Evolutionary conservation across 2,329 filamentous ascomycete genomes (phyloP).

Genomic region (Cladophialophora bantiana): DNA sequence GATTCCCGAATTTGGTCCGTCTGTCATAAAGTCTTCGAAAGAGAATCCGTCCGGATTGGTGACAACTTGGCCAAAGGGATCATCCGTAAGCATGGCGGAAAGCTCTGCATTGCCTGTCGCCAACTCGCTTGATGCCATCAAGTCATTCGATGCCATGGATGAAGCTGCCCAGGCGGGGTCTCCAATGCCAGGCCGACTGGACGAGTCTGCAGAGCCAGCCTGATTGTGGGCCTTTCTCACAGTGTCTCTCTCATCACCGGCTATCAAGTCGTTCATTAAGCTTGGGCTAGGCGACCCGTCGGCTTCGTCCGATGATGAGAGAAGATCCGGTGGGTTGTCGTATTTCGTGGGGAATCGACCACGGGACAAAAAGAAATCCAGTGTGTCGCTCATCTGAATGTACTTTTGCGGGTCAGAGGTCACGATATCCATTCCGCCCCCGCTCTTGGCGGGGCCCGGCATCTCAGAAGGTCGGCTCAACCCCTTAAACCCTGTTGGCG

Average conservation of each 20-base stretch:
- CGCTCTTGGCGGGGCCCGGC: background rate
- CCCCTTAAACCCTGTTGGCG: background rate
- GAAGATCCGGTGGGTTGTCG: background rate
- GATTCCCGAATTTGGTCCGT: slow-evolving; percentile 9
- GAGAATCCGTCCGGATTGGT: background rate
- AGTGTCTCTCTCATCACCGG: background rate
- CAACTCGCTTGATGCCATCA: background rate
- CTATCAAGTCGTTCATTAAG: background rate
- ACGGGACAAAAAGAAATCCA: slow-evolving; percentile 19
- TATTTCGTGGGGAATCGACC: slow-evolving; percentile 5
- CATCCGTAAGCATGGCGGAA: background rate
- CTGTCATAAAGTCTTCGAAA: slow-evolving; percentile 17
- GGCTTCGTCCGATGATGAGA: background rate
- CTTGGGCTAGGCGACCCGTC: background rate
- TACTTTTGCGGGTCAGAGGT: slow-evolving; percentile 12
- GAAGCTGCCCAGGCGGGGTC: background rate
- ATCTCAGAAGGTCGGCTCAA: background rate
- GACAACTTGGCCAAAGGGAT: background rate
- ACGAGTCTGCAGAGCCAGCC: background rate
- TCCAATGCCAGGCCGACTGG: background rate
- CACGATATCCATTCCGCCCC: slow-evolving; percentile 3
- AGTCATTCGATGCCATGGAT: background rate
- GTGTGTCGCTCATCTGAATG: slow-evolving; percentile 10
- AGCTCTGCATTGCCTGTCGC: background rate
- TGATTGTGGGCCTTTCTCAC: background rate